Evolutionary conservation across 768 basidiomycete species (phyloP), one percentile per base, ranked within the genome.

Genomic region (Suillus luteus): DNA sequence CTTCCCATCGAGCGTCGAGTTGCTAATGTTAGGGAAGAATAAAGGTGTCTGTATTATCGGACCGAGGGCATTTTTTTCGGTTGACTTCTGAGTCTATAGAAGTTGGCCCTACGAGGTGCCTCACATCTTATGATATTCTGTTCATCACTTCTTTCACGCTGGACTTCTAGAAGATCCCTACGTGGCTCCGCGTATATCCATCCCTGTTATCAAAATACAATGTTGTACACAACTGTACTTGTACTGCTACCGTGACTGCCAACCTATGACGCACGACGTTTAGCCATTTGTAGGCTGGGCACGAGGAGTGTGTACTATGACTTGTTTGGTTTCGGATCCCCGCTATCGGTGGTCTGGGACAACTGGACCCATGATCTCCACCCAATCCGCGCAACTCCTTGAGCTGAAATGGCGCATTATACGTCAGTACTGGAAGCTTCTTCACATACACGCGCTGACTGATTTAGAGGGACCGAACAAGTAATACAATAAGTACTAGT

Each of bases 101-200:
- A 68, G 70, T 73, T 68, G 81, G 79, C 85, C 85, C 85, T 87
- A 88, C 86, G 85, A 86, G 84, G 78, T 84, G 84, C 76, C 83
- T 78, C 60, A 88, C 80, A 86, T 72, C 40, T 57, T 57, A 61
- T 61, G 12, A 27, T 8, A 27, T 61, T 24, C 5, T 58, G 5
- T 2, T 19, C 7, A 12, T 11, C 5, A 12, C 33, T 31, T 27
- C 27, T 27, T 19, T 33, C 17, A 17, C 9, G 8, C 33, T 54
- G 15, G 31, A 33, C 33, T 52, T 31, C 9, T 52, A 19, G 27
- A 19, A 33, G 11, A 31, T 19, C 52, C 19, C 1, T 35, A 12
- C 9, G 19, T 10, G 19, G 19, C 5, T 9, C 19, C 5, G 19
- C 5, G 19, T 54, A 33, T 33, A n/a, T 33, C 11, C 51, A 31